Conservation (phyloP, 768 basidiomycete genomes). For the Trametopsis cervina region DNA sequence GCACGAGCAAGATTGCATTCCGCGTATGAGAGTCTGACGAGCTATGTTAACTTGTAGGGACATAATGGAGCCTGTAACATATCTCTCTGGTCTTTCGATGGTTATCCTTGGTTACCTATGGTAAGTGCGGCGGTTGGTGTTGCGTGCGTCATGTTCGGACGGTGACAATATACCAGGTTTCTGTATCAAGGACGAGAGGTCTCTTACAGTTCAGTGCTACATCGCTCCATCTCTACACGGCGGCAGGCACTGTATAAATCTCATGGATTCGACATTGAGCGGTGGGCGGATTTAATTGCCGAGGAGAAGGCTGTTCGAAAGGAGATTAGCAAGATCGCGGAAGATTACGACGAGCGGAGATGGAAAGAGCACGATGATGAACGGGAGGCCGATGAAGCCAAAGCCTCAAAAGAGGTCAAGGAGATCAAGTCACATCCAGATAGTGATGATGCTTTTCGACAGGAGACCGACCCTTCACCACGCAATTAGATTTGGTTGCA, state of each 20-base stretch:
- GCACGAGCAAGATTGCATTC: neutral
- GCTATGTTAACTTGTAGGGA: conserved; percentile 32
- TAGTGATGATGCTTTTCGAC: neutral
- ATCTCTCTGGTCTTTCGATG: conserved; percentile 54
- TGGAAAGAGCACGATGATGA: conserved; percentile 6
- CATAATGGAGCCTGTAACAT: conserved; percentile 65
- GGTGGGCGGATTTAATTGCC: conserved; percentile 45
- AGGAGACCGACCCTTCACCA: neutral
- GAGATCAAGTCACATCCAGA: conserved; percentile 1
- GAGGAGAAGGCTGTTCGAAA: conserved; percentile 42
- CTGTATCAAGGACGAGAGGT: conserved; percentile 57
- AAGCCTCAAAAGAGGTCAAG: conserved; percentile 3
- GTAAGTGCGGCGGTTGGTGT: conserved; percentile 21
- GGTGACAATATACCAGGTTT: conserved; percentile 32
- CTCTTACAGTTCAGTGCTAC: conserved; percentile 56
- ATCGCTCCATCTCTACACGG: conserved; percentile 49
- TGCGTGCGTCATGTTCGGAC: neutral
- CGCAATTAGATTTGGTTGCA: neutral
- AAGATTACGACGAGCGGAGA: conserved; percentile 44
- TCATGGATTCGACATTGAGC: conserved; percentile 54
- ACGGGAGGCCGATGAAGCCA: neutral
- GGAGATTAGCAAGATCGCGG: conserved; percentile 51
- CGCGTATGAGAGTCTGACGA: neutral
- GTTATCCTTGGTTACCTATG: conserved; percentile 59
- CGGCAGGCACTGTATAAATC: conserved; percentile 49